These are phyloP conservation scores for Entophlyctis luteolus DNA, from an alignment of 192 early-diverging fungal genomes.

Conservation along the genomic window DNA sequence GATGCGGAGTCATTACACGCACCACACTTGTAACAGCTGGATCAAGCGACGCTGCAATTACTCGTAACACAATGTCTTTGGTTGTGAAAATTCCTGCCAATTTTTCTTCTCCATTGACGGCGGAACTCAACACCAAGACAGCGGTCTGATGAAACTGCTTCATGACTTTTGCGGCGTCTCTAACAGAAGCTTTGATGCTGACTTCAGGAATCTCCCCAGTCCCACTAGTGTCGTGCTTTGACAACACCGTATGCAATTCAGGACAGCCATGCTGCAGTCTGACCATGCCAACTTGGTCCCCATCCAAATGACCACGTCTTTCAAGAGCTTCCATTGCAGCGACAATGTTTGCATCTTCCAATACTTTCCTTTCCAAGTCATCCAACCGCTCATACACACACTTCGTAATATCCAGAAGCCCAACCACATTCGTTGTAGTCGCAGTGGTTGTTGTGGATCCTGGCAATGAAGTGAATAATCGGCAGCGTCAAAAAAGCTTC, in stretches of 20 bases:
- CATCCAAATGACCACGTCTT: constrained; percentile 39
- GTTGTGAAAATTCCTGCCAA: constrained; percentile 91
- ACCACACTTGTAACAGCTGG: constrained; percentile 89
- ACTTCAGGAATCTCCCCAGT: constrained; percentile 33
- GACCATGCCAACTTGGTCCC: constrained; percentile 40
- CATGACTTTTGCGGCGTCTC: constrained; percentile 47
- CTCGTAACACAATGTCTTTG: constrained; percentile 55
- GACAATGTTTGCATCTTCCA: constrained; percentile 54
- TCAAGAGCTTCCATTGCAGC: constrained; percentile 55
- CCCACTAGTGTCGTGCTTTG: constrained; percentile 29
- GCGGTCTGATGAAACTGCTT: constrained; percentile 41
- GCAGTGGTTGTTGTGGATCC: constrained; percentile 68
- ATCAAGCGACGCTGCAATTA: constrained; percentile 64
- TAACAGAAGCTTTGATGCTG: constrained; percentile 33
- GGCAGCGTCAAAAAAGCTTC: too few species aligned
- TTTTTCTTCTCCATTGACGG: constrained; percentile 39
- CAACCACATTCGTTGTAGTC: constrained; percentile 36
- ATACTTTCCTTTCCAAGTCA: constrained; percentile 47
- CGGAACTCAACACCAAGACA: constrained; percentile 37
- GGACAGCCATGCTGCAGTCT: constrained; percentile 78
- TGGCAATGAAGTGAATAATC: neutral
- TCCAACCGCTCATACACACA: constrained; percentile 49
- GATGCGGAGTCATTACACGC: constrained; percentile 83
- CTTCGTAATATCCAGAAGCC: constrained; percentile 50
- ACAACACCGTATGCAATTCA: constrained; percentile 76